Percentiles rank a stretch among this genome's conserved stretches.
Evolutionary conservation across 2,329 filamentous ascomycete species (phyloP).

Genomic region (Apiospora kogelbergensis): DNA sequence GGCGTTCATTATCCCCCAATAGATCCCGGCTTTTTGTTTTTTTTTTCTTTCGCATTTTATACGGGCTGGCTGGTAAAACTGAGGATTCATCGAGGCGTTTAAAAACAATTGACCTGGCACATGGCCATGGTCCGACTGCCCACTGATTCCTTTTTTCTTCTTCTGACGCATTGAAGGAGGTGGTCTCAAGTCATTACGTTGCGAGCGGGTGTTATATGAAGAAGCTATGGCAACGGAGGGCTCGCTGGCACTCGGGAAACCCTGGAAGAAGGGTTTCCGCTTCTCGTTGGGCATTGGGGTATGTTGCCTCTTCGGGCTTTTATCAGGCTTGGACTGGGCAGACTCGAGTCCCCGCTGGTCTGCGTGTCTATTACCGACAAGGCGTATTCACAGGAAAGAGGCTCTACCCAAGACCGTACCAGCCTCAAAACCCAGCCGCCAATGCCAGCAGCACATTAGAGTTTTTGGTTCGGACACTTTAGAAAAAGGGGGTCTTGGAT

Average conservation of each 20-base stretch:
- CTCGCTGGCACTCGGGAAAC: not conserved
- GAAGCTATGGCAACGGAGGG: no score
- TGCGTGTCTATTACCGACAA: not conserved
- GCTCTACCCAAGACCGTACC: not conserved
- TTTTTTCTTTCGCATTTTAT: slow-evolving; percentile 29
- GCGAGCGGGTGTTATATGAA: not conserved
- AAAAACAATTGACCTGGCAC: slow-evolving; percentile 27
- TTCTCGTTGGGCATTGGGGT: not conserved
- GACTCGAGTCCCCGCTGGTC: not conserved
- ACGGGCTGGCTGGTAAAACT: slow-evolving; percentile 31
- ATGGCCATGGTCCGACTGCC: slow-evolving; percentile 18
- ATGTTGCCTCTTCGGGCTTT: not conserved
- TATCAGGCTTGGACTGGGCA: not conserved
- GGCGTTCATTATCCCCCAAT: slow-evolving; percentile 26
- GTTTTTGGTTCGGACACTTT: slow-evolving; percentile 7
- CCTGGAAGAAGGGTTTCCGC: not conserved
- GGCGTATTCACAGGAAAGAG: not conserved
- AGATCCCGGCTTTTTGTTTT: slow-evolving; percentile 27
- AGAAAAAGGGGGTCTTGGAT: not conserved
- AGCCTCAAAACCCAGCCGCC: not conserved
- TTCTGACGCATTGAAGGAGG: slow-evolving; percentile 9
- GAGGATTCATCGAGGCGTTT: slow-evolving; percentile 28
- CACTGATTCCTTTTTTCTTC: slow-evolving; percentile 14
- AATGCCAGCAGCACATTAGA: not conserved
- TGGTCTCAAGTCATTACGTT: not conserved